These are phyloP conservation scores for Mortierella sp. DNA, from an alignment of 371 early-diverging fungal genomes.

Conservation along the genomic window DNA sequence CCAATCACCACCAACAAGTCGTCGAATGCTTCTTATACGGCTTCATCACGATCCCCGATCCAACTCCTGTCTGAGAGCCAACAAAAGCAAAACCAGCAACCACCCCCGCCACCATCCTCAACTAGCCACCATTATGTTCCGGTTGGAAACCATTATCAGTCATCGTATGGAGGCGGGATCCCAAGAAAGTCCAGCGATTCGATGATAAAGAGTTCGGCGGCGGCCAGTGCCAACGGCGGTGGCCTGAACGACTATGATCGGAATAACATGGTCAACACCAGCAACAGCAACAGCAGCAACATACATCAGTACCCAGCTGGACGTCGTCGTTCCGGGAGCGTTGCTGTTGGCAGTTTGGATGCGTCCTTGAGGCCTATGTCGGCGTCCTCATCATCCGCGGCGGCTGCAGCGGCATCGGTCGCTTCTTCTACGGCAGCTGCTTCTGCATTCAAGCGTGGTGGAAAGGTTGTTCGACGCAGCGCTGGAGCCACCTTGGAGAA, in stretches of 20 bases:
- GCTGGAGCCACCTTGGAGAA: conserved; percentile 35
- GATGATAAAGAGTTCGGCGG: background rate
- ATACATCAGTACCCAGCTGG: conserved; percentile 9
- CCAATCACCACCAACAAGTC: conserved; percentile 5
- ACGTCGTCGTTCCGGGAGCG: conserved; percentile 2
- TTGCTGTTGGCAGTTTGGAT: background rate
- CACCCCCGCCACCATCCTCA: conserved; percentile 14
- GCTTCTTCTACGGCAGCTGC: conserved; percentile 11
- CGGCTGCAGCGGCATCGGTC: background rate
- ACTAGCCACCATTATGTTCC: background rate
- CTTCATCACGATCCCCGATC: conserved; percentile 21
- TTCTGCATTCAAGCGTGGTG: conserved; percentile 28
- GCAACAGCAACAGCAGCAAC: conserved; percentile 19
- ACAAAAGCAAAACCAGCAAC: conserved; percentile 17
- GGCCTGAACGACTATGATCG: background rate
- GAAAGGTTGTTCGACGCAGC: conserved; percentile 40
- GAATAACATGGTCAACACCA: conserved; percentile 12
- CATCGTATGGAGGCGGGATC: conserved; percentile 1
- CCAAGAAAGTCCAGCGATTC: background rate
- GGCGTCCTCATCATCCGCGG: background rate
- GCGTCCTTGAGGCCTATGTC: background rate
- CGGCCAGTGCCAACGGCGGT: background rate
- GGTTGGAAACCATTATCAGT: background rate
- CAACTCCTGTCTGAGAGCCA: conserved; percentile 19
- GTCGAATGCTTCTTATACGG: conserved; percentile 5